phyloP scores from a whole-genome alignment of 257 asterid species.

The Solanum medicagineum region DNA sequence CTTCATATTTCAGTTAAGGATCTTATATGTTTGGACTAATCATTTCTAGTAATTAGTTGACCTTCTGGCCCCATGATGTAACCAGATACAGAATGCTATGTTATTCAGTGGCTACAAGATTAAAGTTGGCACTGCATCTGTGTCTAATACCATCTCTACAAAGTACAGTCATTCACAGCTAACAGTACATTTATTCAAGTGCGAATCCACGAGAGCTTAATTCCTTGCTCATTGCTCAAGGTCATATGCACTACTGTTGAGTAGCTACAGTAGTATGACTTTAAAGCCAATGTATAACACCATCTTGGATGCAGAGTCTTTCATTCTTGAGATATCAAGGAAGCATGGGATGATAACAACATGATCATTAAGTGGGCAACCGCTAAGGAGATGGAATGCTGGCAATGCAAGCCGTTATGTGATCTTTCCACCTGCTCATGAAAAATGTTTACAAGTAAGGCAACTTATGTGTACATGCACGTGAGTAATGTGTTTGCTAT shows the following conservation, averaged over 20 bases:
- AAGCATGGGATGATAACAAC: background rate
- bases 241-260: background rate
- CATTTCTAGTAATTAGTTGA: background rate
- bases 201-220: background rate
- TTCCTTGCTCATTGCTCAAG: background rate
- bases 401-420: background rate
- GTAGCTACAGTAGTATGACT: background rate
- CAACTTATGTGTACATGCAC: background rate
- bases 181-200: background rate
- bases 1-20: background rate
- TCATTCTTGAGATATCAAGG: background rate
- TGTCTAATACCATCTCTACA: background rate
- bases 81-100: background rate
- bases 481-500: background rate
- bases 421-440: background rate
- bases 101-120: background rate
- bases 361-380: background rate
- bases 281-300: background rate
- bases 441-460: background rate
- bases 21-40: background rate
- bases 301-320: background rate
- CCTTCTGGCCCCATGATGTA: background rate
- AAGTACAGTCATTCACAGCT: background rate
- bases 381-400: background rate
- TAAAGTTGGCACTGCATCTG: background rate